These are phyloP conservation scores for Termitomyces sp. DNA, from an alignment of 768 basidiomycete genomes.

Conservation along the genomic window DNA sequence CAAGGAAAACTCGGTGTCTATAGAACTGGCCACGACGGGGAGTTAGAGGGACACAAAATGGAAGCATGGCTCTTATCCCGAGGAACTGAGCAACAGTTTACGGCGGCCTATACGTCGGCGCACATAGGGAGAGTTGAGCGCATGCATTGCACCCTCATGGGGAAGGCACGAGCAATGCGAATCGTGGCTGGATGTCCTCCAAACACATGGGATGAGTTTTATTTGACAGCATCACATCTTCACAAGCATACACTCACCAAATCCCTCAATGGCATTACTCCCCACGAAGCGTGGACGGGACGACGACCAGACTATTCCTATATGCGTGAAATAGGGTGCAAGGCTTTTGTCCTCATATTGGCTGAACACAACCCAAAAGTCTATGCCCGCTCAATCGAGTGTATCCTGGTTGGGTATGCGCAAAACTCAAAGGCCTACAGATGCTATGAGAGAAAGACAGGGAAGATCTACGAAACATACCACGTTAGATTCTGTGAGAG, in stretches of 20 bases:
- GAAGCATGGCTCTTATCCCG: slow-evolving; percentile 8
- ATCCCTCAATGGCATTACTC: slow-evolving; percentile 8
- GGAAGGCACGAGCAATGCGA: slow-evolving; percentile 22
- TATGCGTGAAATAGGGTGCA: slow-evolving; percentile 29
- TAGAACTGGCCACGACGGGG: slow-evolving; percentile 19
- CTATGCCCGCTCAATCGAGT: slow-evolving; percentile 23
- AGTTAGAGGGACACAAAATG: slow-evolving; percentile 15
- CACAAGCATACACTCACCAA: slow-evolving; percentile 7
- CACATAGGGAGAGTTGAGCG: slow-evolving; percentile 32
- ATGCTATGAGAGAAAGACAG: slow-evolving; percentile 21
- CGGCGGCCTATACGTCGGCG: slow-evolving; percentile 26
- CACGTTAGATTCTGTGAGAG: slow-evolving; percentile 21
- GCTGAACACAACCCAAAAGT: slow-evolving; percentile 27
- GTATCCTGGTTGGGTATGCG: slow-evolving; percentile 35
- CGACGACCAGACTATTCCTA: slow-evolving; percentile 24
- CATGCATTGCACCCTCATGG: slow-evolving; percentile 27
- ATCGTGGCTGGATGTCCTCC: slow-evolving; percentile 18
- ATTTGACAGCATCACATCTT: slow-evolving; percentile 19
- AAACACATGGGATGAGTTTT: slow-evolving; percentile 27
- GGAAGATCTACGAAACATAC: slow-evolving; percentile 17
- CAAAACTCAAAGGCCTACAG: slow-evolving; percentile 29
- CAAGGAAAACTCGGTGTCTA: neutral
- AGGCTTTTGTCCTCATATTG: slow-evolving; percentile 29
- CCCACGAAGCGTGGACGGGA: slow-evolving; percentile 20
- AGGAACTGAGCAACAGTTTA: slow-evolving; percentile 15